phyloP scores from a whole-genome alignment of 495 filamentous ascomycete species.

The Mytilinidion resinicola region DNA sequence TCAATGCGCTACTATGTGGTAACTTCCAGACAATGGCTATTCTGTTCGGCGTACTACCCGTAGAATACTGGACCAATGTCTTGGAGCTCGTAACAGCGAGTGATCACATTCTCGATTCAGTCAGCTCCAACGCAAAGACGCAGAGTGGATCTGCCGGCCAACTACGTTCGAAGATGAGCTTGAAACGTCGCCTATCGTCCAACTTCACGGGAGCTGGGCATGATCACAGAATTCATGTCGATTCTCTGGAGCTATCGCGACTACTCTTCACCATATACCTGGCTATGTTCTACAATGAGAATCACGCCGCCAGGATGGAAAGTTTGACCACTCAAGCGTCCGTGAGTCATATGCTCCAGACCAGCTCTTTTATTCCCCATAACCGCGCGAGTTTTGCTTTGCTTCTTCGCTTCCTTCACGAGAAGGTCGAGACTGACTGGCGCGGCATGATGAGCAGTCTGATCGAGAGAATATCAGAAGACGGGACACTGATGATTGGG shows the following conservation, averaged over 20 bases:
- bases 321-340: not conserved
- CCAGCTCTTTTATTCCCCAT: not conserved
- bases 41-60: slow-evolving; percentile 44
- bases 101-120: slow-evolving; percentile 7
- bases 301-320: not conserved
- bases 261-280: not conserved
- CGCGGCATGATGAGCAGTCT: not conserved
- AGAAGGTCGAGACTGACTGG: not conserved
- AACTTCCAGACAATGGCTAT: slow-evolving; percentile 42
- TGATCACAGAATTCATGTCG: not conserved
- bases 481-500: not conserved
- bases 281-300: not conserved
- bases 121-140: not conserved
- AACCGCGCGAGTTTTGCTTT: not conserved
- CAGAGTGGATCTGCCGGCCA: not conserved
- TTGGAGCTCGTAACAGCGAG: slow-evolving; percentile 4
- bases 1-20: slow-evolving; percentile 38
- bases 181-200: not conserved
- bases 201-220: not conserved
- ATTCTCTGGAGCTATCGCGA: not conserved
- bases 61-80: slow-evolving; percentile 46
- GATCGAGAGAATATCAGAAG: not conserved
- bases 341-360: not conserved
- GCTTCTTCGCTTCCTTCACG: not conserved
- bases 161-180: not conserved